phyloP scores from a whole-genome alignment of 352 stramenopile genomes.

The Phytophthora tubulina region DNA sequence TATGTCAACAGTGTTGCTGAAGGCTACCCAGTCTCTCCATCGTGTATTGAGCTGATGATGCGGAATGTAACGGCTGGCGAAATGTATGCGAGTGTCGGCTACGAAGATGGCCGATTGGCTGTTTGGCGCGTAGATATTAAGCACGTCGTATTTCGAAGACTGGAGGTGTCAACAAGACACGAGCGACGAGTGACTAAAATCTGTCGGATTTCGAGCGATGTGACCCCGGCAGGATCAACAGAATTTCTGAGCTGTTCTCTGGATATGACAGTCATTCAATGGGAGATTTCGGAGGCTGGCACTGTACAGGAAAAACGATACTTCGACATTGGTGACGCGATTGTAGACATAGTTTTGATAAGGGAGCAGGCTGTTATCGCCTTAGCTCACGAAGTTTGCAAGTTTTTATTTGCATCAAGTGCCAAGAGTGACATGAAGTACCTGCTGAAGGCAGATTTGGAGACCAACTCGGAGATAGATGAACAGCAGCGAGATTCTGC shows the following conservation, averaged over 20 bases:
- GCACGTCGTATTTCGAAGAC: slow-evolving; percentile 33
- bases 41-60: slow-evolving; percentile 40
- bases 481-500: neutral
- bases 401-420: slow-evolving; percentile 32
- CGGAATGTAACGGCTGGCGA: neutral
- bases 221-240: neutral
- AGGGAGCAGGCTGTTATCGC: slow-evolving; percentile 39
- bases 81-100: slow-evolving; percentile 49
- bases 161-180: slow-evolving; percentile 46
- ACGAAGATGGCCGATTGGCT: slow-evolving; percentile 61
- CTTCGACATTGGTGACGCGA: slow-evolving; percentile 66
- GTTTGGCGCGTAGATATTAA: slow-evolving; percentile 45
- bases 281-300: slow-evolving; percentile 38
- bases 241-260: slow-evolving; percentile 63
- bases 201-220: slow-evolving; percentile 16
- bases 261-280: slow-evolving; percentile 76
- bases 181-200: slow-evolving; percentile 58
- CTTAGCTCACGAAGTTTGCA: slow-evolving; percentile 54
- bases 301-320: slow-evolving; percentile 62
- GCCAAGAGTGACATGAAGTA: slow-evolving; percentile 19
- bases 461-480: neutral
- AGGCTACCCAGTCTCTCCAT: slow-evolving; percentile 41
- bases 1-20: slow-evolving; percentile 53
- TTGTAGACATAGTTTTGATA: slow-evolving; percentile 56
- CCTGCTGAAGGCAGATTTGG: slow-evolving; percentile 7